These are phyloP conservation scores for Aspergillus saccharolyticus DNA, from an alignment of 495 filamentous ascomycete genomes.

Conservation along the genomic window DNA sequence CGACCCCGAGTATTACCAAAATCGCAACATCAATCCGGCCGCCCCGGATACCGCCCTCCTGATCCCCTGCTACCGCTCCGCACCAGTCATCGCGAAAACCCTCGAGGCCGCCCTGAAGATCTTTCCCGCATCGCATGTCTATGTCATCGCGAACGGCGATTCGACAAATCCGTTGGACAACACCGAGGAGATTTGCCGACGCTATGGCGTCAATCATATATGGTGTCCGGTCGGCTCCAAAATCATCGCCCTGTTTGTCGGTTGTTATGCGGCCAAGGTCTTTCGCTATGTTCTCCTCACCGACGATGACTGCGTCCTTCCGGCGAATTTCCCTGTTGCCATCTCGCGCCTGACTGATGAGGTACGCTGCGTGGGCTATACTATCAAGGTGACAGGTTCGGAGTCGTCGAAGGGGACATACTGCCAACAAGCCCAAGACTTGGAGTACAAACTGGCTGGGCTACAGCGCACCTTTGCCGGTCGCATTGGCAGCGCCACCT, in stretches of 20 bases:
- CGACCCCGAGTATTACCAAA: conserved; percentile 12
- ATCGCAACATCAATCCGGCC: conserved; percentile 16
- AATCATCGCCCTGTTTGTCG: conserved; percentile 44
- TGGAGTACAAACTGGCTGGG: conserved; percentile 44
- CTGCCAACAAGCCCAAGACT: conserved; percentile 43
- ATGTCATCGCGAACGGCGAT: conserved; percentile 43
- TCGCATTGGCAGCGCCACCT: conserved; percentile 37
- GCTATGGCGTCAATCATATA: conserved; percentile 37
- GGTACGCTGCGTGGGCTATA: conserved; percentile 40
- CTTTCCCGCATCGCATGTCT: conserved; percentile 42
- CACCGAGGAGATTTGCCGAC: conserved; percentile 42
- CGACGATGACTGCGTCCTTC: conserved; percentile 45
- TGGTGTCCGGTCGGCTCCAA: conserved; percentile 40
- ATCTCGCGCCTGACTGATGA: conserved; percentile 32
- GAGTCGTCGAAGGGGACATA: conserved; percentile 28
- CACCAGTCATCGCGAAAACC: conserved; percentile 36
- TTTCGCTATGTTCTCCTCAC: conserved; percentile 43
- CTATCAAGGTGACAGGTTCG: conserved; percentile 38
- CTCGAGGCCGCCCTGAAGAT: conserved; percentile 42
- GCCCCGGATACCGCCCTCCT: conserved; percentile 32
- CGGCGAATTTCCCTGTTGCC: conserved; percentile 39
- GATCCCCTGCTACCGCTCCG: conserved; percentile 47
- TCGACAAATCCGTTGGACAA: conserved; percentile 36
- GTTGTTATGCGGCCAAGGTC: conserved; percentile 34
- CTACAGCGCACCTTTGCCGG: conserved; percentile 37